Conservation (phyloP, 2,329 filamentous ascomycete genomes). For the Stenocarpella maydis region DNA sequence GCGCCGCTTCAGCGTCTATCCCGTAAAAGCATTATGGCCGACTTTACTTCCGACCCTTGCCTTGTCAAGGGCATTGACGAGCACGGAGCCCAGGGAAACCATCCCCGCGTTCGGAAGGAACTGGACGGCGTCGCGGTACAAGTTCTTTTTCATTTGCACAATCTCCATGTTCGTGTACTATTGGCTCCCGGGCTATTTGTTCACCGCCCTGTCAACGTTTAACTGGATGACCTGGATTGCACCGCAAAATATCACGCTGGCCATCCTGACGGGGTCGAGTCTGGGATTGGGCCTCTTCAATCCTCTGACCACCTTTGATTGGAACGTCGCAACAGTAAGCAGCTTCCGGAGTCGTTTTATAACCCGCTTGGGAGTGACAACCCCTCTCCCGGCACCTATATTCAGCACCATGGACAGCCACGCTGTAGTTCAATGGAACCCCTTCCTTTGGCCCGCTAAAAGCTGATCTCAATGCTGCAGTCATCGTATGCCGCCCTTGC, state of each 20-base stretch:
- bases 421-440: too few species aligned
- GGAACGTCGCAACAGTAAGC: slow-evolving; percentile 50
- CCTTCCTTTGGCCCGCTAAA: too few species aligned
- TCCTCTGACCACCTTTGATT: slow-evolving; percentile 59
- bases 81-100: slow-evolving; percentile 46
- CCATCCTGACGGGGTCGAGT: slow-evolving; percentile 52
- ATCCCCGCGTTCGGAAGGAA: slow-evolving; percentile 46
- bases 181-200: slow-evolving; percentile 57
- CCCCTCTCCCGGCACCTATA: too few species aligned
- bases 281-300: slow-evolving; percentile 55
- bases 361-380: too few species aligned
- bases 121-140: slow-evolving; percentile 53
- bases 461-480: too few species aligned
- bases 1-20: slow-evolving; percentile 50
- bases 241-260: slow-evolving; percentile 52
- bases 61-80: slow-evolving; percentile 45
- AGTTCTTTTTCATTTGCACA: slow-evolving; percentile 51
- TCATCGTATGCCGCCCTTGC: slow-evolving; percentile 49
- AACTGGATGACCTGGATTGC: slow-evolving; percentile 62
- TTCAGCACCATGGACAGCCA: too few species aligned
- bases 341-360: too few species aligned
- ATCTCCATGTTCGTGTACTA: slow-evolving; percentile 54
- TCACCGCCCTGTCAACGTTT: slow-evolving; percentile 53
- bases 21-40: slow-evolving; percentile 52
- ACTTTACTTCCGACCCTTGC: slow-evolving; percentile 49